Evolutionary conservation across 2,329 filamentous ascomycete genomes (phyloP).

Genomic region (Hypoxylon sp.): DNA sequence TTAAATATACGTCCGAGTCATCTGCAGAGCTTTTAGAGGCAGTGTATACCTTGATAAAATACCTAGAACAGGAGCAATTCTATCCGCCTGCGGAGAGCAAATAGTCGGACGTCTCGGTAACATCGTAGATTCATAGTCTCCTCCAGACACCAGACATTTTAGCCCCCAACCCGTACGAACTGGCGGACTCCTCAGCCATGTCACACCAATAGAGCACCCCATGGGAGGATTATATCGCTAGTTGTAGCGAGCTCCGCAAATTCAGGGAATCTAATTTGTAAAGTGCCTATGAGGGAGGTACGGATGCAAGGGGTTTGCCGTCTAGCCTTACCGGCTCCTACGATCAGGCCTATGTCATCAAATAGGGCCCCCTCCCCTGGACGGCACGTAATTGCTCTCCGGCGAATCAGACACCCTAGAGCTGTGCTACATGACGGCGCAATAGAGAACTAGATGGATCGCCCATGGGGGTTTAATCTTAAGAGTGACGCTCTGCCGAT

Average conservation of each 20-base stretch:
- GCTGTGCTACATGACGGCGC: slow-evolving; percentile 21
- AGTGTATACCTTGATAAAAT: slow-evolving; percentile 8
- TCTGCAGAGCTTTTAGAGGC: slow-evolving; percentile 15
- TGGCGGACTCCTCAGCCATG: slow-evolving; percentile 4
- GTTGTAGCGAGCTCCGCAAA: slow-evolving; percentile 15
- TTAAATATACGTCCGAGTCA: slow-evolving; percentile 9
- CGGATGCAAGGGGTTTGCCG: slow-evolving; percentile 20
- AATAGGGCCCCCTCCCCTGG: slow-evolving; percentile 9
- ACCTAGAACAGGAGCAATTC: slow-evolving; percentile 1
- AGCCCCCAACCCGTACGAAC: slow-evolving; percentile 27
- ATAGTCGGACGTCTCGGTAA: slow-evolving; percentile 15
- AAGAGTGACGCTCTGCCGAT: slow-evolving; percentile 13
- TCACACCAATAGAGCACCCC: slow-evolving; percentile 22
- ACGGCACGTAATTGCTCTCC: neutral
- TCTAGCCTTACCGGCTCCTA: slow-evolving; percentile 18
- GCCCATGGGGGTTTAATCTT: slow-evolving; percentile 4
- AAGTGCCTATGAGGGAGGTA: slow-evolving; percentile 9
- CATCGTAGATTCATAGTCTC: slow-evolving; percentile 4
- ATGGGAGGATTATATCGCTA: slow-evolving; percentile 12
- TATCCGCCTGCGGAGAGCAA: slow-evolving; percentile 1
- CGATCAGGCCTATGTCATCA: slow-evolving; percentile 1
- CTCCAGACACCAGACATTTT: neutral
- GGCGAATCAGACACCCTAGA: slow-evolving; percentile 4
- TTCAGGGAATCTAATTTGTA: slow-evolving; percentile 13
- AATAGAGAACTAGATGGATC: slow-evolving; percentile 11